phyloP scores from a whole-genome alignment of 2,329 filamentous ascomycete species.

The Fusarium dimerum region DNA sequence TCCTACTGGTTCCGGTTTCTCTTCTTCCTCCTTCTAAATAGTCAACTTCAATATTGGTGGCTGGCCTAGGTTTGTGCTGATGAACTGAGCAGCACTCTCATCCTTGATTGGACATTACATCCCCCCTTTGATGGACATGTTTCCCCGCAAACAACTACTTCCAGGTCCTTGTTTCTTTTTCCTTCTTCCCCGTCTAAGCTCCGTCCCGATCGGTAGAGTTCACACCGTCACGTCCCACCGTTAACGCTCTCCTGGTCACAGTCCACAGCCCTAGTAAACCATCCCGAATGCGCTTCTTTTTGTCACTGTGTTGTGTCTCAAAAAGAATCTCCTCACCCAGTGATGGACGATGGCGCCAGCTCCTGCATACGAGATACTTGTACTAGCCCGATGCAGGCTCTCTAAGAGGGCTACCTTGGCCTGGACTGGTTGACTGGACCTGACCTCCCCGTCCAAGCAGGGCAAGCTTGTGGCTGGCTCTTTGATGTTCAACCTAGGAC shows the following conservation, averaged over 20 bases:
- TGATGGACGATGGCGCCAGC: conserved; percentile 19
- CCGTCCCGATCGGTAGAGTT: conserved; percentile 32
- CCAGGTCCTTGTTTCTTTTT: neutral
- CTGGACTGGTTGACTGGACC: no score
- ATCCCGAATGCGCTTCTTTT: neutral
- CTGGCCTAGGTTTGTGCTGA: conserved; percentile 16
- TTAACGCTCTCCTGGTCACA: conserved; percentile 7
- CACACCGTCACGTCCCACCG: conserved; percentile 28
- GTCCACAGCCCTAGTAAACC: conserved; percentile 9
- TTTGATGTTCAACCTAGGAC: neutral
- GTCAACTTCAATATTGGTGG: conserved; percentile 22
- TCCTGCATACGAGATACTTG: conserved; percentile 7
- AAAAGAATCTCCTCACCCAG: conserved; percentile 13
- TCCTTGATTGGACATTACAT: neutral
- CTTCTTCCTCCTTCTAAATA: conserved; percentile 1
- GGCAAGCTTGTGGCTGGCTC: neutral
- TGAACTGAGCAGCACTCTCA: conserved; percentile 17
- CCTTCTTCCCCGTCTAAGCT: conserved; percentile 14
- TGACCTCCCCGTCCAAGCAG: neutral
- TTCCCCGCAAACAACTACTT: conserved; percentile 27
- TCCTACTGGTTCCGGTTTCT: conserved; percentile 15
- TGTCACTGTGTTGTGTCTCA: conserved; percentile 17
- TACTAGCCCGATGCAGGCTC: conserved; percentile 24
- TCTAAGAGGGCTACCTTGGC: conserved; percentile 15
- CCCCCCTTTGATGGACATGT: neutral